phyloP scores from a whole-genome alignment of 148 eudicot genomes.

The Rhododendron mucronatum region DNA sequence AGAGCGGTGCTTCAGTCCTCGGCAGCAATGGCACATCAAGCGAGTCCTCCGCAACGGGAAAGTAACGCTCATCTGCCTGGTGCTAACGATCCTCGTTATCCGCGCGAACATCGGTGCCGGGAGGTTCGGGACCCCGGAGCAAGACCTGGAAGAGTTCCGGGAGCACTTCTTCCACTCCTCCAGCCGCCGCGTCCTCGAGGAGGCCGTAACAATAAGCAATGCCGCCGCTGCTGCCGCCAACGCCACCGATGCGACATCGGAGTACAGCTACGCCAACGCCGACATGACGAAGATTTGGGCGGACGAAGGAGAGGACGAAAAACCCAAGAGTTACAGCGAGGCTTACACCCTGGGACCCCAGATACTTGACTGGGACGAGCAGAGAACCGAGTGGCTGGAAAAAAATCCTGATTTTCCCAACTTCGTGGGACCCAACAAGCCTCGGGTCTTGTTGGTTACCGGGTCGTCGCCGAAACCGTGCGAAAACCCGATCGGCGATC shows the following conservation, averaged over 20 bases:
- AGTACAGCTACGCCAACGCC: constrained; percentile 46
- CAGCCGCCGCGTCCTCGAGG: constrained; percentile 61
- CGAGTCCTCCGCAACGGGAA: constrained; percentile 48
- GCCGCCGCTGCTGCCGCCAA: background rate
- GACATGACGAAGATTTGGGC: constrained; percentile 47
- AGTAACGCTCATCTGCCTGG: constrained; percentile 51
- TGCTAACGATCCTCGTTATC: constrained; percentile 52
- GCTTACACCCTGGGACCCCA: constrained; percentile 64
- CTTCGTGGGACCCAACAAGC: constrained; percentile 43
- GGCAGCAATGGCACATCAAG: constrained; percentile 37
- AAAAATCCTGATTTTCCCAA: constrained; percentile 48
- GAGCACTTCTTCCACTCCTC: constrained; percentile 29
- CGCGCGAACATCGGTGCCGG: constrained; percentile 71
- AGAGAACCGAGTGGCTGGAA: constrained; percentile 48
- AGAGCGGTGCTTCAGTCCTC: constrained; percentile 33
- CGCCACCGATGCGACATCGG: background rate
- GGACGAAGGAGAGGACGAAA: constrained; percentile 39
- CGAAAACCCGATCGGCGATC: constrained; percentile 75
- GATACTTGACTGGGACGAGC: constrained; percentile 70
- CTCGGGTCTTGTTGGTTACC: constrained; percentile 64
- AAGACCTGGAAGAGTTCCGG: constrained; percentile 47
- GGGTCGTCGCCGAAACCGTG: constrained; percentile 80
- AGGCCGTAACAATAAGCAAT: background rate
- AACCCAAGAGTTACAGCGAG: constrained; percentile 16
- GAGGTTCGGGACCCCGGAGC: constrained; percentile 66